Evolutionary conservation across 2,329 filamentous ascomycete species (phyloP).

Genomic region (Fusarium sp.): DNA sequence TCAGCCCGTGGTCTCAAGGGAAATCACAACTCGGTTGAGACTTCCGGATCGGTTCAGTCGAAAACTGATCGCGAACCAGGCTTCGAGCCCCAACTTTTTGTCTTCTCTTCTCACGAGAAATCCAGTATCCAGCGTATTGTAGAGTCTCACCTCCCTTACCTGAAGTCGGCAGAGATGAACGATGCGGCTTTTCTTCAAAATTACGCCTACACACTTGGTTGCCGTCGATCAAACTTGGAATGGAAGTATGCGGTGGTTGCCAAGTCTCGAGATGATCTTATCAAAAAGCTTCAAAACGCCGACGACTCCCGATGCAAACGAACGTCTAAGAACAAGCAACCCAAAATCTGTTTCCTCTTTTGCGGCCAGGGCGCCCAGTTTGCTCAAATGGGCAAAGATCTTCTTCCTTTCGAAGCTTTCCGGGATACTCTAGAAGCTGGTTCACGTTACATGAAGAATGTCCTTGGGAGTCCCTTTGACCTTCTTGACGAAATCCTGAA

Average conservation of each 20-base stretch:
- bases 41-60: background rate
- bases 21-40: conserved; percentile 53
- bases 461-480: conserved; percentile 52
- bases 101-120: conserved; percentile 61
- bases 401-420: conserved; percentile 59
- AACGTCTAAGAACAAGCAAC: conserved; percentile 45
- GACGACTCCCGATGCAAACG: conserved; percentile 42
- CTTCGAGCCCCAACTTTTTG: conserved; percentile 55
- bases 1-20: conserved; percentile 51
- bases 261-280: conserved; percentile 52
- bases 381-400: conserved; percentile 58
- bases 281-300: conserved; percentile 44
- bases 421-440: conserved; percentile 55
- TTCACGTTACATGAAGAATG: conserved; percentile 48
- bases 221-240: conserved; percentile 60
- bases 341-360: conserved; percentile 58
- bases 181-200: conserved; percentile 51
- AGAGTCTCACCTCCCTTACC: conserved; percentile 52
- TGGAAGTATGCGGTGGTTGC: conserved; percentile 59
- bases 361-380: conserved; percentile 61
- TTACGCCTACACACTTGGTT: conserved; percentile 62
- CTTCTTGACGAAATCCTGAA: conserved; percentile 56
- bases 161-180: conserved; percentile 38
- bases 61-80: background rate
- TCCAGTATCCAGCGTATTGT: conserved; percentile 55